These are phyloP conservation scores for Geoglossum cookeanum DNA, from an alignment of 2,329 filamentous ascomycete genomes.

Conservation along the genomic window DNA sequence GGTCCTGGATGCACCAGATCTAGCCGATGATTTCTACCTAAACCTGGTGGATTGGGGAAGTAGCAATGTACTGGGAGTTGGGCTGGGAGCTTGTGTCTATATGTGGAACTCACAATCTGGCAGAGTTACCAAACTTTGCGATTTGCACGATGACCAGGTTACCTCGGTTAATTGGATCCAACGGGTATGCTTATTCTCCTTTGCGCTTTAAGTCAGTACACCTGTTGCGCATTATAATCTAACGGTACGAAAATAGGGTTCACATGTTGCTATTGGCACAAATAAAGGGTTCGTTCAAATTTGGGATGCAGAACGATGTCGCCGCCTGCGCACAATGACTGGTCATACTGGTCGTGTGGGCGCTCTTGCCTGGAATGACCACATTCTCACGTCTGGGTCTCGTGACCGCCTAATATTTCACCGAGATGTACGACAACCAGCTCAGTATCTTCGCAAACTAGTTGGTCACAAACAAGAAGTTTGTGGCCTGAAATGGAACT, in stretches of 20 bases:
- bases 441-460: conserved; percentile 74
- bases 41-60: conserved; percentile 97
- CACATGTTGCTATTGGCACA: conserved; percentile 87
- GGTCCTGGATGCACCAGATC: conserved; percentile 84
- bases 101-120: conserved; percentile 95
- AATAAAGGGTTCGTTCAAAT: conserved; percentile 91
- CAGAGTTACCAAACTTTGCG: conserved; percentile 83
- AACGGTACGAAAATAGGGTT: conserved; percentile 36
- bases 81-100: conserved; percentile 81
- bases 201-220: neutral
- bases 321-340: conserved; percentile 84
- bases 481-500: conserved; percentile 92
- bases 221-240: too few species aligned
- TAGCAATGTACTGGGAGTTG: conserved; percentile 83
- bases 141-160: conserved; percentile 78
- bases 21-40: conserved; percentile 94
- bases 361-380: conserved; percentile 91
- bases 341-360: conserved; percentile 88
- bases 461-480: conserved; percentile 96
- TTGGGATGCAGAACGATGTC: conserved; percentile 80
- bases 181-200: conserved; percentile 31
- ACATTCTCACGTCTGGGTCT: conserved; percentile 90
- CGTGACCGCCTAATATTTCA: conserved; percentile 88
- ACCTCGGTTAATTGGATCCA: conserved; percentile 99
- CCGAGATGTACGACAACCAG: conserved; percentile 79